Base-by-base conservation (phyloP, 2,329 filamentous ascomycete genomes). In the Neonectria faginata region DNA sequence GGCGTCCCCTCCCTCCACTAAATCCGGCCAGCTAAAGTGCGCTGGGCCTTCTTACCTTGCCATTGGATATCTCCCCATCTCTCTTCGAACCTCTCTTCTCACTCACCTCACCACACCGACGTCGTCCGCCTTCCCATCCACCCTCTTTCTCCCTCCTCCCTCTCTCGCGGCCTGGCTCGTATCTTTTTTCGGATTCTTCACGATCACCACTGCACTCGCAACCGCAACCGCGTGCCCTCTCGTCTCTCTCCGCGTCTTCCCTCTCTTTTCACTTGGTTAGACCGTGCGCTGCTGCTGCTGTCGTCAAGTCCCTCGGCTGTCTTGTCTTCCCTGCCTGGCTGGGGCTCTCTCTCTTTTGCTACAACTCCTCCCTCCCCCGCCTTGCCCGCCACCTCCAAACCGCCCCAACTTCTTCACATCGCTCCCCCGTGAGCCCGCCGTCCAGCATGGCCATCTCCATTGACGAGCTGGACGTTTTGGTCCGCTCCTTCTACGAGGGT, bases 401-500 rank as follows among this genome's bases (percentile, higher is more conserved):
- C 47, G 58, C 69, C 69, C 65, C 59, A 61, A 65, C 67, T 66
- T 70, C 73, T 57, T 65, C 62, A 53, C 62, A 67, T 67, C 77
- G 78, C 76, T 69, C 74, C 65, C 67, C 65, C 68, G 67, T 53
- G 70, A 71, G 67, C 59, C 60, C 67, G 67, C 42, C 59, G 53
- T 64, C 60, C 73, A 83, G 79, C 80, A 91, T 91, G 89, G 84
- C 88, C 79, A 84, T 88, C 79, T 85, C 92, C 76, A 95, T 99
- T 82, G 89, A 92, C 81, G 96, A 99, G 89, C 90, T 99, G 85
- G 96, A 99, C 88, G 91, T 87, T 81, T 96, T 94, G 73, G 95
- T 98, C 86, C 94, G 92, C 80, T 90, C 93, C 84, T 98, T 99
- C 83, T 99, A 97, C 78, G 95, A 98, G 84, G 94, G 94, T 79